Base-by-base conservation (phyloP, 345 rosid genomes). In the Alliaria petiolata region DNA sequence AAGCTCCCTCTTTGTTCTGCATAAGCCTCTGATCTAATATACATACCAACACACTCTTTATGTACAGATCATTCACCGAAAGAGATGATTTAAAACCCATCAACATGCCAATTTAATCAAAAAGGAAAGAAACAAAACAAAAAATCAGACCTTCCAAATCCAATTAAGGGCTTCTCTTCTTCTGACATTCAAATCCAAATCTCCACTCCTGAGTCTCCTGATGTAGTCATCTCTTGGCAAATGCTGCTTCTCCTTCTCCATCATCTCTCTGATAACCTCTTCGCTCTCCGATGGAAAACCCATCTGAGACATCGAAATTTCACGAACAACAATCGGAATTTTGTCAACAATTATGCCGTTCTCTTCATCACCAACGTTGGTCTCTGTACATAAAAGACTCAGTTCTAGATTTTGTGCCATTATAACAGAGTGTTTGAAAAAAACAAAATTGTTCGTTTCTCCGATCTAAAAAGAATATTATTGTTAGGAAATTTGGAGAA, bases 131-230 rank as follows among this genome's bases (percentile, higher is more conserved):
- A 13, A 66, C 30, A 2, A 13, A 15, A 40, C 19, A 3, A 42
- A 72, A 76, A 39, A 54, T 45, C 52, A 72, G 59, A 85, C 95
- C 92, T 87, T 87, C 69, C 45, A 75, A 78, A 89, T 85, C 95
- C 95, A 89, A 65, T 85, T 73, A 57, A 85, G 75, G 80, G 89
- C 89, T 65, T 84, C 82, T 61, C 76, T 83, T 75, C 92, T 85
- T 71, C 83, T 83, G 36, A 60, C 77, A 60, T 71, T 80, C 81
- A 81, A 69, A 65, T 83, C 87, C 78, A 80, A 78, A 71, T 83
- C 89, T 58, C 90, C 89, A 72, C 66, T 72, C 36, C 76, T 74
- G 22, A 89, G 76, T 75, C 87, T 83, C 65, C 55, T 76, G 62
- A 87, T 67, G 74, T 85, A 89, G 81, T 79, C 89, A 71, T 76